Evolutionary conservation across 129 eudicot species (phyloP).

Genomic region (Ambrosia trifida): DNA sequence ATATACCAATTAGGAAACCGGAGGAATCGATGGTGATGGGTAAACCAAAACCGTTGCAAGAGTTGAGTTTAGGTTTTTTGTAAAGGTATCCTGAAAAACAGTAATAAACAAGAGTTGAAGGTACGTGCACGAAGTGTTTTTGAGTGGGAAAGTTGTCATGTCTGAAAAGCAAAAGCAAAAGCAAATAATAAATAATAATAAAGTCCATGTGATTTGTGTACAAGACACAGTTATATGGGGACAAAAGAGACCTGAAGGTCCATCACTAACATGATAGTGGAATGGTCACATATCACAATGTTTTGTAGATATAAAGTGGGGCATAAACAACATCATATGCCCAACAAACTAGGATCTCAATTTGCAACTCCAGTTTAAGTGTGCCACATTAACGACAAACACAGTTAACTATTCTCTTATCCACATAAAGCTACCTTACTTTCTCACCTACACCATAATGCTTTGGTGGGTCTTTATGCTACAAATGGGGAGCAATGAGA

Average conservation of each 20-base stretch:
- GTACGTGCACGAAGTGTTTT: conserved; percentile 38
- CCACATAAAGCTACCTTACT: conserved; percentile 45
- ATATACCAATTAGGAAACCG: no score
- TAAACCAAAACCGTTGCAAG: background rate
- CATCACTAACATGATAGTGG: conserved; percentile 64
- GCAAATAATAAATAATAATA: conserved; percentile 14
- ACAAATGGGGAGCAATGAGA: conserved; percentile 55
- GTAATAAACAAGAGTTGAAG: conserved; percentile 21
- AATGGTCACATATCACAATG: conserved; percentile 50
- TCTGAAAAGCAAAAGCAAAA: conserved; percentile 32
- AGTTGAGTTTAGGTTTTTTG: background rate
- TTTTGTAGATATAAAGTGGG: conserved; percentile 56
- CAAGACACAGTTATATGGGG: conserved; percentile 46
- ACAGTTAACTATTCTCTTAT: conserved; percentile 38
- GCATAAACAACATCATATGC: conserved; percentile 39
- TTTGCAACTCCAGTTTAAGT: conserved; percentile 19
- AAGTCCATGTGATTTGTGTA: conserved; percentile 36
- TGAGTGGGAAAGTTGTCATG: conserved; percentile 32
- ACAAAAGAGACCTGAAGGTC: conserved; percentile 47
- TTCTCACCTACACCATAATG: conserved; percentile 40
- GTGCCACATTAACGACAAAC: conserved; percentile 39
- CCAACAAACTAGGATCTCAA: conserved; percentile 50
- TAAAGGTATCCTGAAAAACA: background rate
- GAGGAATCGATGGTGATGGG: background rate
- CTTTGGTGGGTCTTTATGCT: conserved; percentile 49